Evolutionary conservation across 78 protist species (phyloP), one percentile per base, ranked within the genome.

Genomic region (Dictyostelium purpureum): DNA sequence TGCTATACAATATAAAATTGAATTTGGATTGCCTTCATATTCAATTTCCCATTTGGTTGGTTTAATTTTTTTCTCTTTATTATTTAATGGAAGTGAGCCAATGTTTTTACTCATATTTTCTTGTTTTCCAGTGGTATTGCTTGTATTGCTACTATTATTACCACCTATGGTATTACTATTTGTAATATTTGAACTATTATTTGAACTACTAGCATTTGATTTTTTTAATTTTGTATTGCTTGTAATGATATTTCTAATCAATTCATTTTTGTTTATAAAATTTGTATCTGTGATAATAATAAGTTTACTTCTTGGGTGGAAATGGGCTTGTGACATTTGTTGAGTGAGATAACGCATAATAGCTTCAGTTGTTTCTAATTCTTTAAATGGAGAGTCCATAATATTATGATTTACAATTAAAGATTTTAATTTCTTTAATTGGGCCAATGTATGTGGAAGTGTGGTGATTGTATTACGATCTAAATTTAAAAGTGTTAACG

Each of bases 281-380:
- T 40, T 85, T 19, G 80, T 37, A 47, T 85, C 92, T 4, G 83
- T 59, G 74, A 85, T 70, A 14, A 85, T 52, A 4, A 85, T 52
- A 9, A 85, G 43, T 59, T 85, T 85, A n/a, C 79, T 79, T 54
- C 92, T 63, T 43, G 92, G 92, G 45, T 57, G 59, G 33, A 54
- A 73, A 40, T 56, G 77, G 1, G 92, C 28, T 16, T 77, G 45
- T 11, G 49, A 33, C 56, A 43, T 61, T 59, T 66, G 75, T 45
- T 52, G 57, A 9, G 43, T 37, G 43, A 85, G 77, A 24, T 54
- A 73, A 14, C 75, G 47, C 54, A 85, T 40, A 2, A 85, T 70
- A 0, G 77, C 56, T 26, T 82, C 90, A 0, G 82, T 85, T 2
- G 52, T 66, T 33, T 79, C 77, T 14, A 73, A 11, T 21, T 70